Base-by-base conservation (phyloP, 352 stramenopile genomes). In the Pythium aristosporum region DNA sequence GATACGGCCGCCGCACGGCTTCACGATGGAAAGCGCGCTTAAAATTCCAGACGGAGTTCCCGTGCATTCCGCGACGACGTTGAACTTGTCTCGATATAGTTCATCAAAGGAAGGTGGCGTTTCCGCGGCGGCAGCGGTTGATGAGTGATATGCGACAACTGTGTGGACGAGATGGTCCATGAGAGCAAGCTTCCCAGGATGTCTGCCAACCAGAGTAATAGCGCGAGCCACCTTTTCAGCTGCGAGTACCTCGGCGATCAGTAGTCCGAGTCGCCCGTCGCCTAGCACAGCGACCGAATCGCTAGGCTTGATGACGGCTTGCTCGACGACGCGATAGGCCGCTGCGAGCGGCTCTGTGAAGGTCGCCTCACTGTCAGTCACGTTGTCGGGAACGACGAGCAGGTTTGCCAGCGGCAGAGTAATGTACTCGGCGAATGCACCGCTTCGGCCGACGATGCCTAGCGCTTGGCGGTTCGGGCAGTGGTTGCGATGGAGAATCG, bases 391-490 rank as follows among this genome's bases (percentile, higher is more conserved):
- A 47, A 94, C 85, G 11, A 69, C 50, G 43, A 89, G 71, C 20
- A 94, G 71, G 70, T 94, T 94, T 1, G 52, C 30, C 4, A 88
- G 52, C 1, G 85, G 85, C 5, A 92, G 63, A 1, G 79, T 81
- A 53, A 92, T 75, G 46, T 86, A 91, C 61, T 92, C 76, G 6
- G 81, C 83, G 65, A 91, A 88, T 8, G 76, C 79, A n/a, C 85
- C 85, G 61, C 82, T 69, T 25, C 81, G 70, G 59, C 77, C 79
- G n/a, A 90, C 64, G 53, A 94, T 94, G 11, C 85, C 85, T 3
- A 94, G 61, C 11, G 87, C 82, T 10, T 79, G 80, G 57, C 85
- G 73, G 61, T 90, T 73, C 23, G 82, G 85, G 66, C 85, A 94
- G 48, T 94, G 85, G 72, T 94, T 94, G 6, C 81, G 72, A 43